Evolutionary conservation across 2,329 filamentous ascomycete species (phyloP).

Genomic region (Neofusicoccum ribis): DNA sequence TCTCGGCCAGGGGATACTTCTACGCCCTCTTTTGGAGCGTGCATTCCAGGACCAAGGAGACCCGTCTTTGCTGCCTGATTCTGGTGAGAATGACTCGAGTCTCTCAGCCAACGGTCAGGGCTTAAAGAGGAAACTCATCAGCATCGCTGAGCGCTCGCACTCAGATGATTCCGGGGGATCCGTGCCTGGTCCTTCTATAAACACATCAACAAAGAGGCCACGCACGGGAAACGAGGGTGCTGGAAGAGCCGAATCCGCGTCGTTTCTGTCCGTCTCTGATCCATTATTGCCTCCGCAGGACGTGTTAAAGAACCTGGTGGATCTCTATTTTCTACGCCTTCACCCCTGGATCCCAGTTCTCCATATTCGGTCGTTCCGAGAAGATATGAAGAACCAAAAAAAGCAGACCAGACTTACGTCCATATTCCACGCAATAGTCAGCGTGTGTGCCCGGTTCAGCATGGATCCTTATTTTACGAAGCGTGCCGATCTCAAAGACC

Average conservation of each 20-base stretch:
- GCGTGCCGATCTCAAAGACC: not conserved
- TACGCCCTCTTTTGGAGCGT: conserved; percentile 26
- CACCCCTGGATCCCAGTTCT: conserved; percentile 40
- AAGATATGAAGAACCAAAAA: conserved; percentile 24
- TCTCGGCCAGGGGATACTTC: conserved; percentile 24
- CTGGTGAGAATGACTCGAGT: conserved; percentile 17
- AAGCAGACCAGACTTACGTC: conserved; percentile 23
- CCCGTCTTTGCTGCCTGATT: conserved; percentile 24
- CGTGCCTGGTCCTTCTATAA: not conserved
- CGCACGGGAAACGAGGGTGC: not conserved
- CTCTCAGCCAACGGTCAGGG: conserved; percentile 26
- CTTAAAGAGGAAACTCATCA: conserved; percentile 21
- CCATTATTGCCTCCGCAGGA: conserved; percentile 24
- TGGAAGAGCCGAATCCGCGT: not conserved
- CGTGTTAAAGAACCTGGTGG: conserved; percentile 30
- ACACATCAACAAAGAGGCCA: not conserved
- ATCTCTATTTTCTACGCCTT: conserved; percentile 33
- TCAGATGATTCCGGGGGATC: too few relatives aligned
- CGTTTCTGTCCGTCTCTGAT: conserved; percentile 14
- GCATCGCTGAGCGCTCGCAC: not conserved
- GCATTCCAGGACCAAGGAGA: conserved; percentile 11
- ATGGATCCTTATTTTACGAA: conserved; percentile 21
- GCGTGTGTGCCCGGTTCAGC: conserved; percentile 26
- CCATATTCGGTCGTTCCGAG: conserved; percentile 32
- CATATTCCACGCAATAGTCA: conserved; percentile 31